These are phyloP conservation scores for Aspergillus saccharolyticus DNA, from an alignment of 495 filamentous ascomycete genomes.

Conservation along the genomic window DNA sequence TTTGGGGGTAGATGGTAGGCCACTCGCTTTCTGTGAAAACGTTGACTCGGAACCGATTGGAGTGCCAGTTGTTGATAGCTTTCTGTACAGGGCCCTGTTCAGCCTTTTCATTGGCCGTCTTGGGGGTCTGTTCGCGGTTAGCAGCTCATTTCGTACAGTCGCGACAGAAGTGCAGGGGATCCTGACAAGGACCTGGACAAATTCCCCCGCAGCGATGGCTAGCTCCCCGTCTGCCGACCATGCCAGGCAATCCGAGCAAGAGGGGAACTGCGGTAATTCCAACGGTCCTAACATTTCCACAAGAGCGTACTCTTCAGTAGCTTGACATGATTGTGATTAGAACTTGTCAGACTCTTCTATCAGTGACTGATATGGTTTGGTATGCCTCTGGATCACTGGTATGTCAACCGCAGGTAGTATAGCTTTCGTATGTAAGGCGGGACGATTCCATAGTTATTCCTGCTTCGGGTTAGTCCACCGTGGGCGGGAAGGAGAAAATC, in stretches of 20 bases:
- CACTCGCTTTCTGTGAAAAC: constrained; percentile 52
- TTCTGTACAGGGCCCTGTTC: constrained; percentile 7
- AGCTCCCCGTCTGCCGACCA: constrained; percentile 63
- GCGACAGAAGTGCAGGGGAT: neutral
- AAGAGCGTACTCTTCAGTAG: neutral
- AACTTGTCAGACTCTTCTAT: neutral
- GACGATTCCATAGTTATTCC: neutral
- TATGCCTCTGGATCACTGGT: neutral
- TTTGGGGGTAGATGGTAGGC: constrained; percentile 39
- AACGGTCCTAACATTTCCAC: constrained; percentile 31
- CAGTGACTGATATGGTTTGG: neutral
- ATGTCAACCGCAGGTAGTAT: neutral
- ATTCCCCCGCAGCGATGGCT: constrained; percentile 54
- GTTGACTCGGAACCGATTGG: constrained; percentile 44
- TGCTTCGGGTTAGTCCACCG: neutral
- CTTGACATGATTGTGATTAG: neutral
- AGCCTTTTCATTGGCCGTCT: constrained; percentile 10
- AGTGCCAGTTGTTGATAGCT: constrained; percentile 28
- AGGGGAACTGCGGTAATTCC: constrained; percentile 34
- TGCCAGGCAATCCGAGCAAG: constrained; percentile 47
- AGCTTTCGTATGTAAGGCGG: neutral
- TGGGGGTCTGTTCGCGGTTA: constrained; percentile 24
- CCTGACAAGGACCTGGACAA: constrained; percentile 52
- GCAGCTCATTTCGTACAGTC: neutral
- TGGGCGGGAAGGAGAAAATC: neutral